Evolutionary conservation across 495 filamentous ascomycete genomes (phyloP), one percentile per base, ranked within the genome.

Genomic region (Daldinia decipiens): DNA sequence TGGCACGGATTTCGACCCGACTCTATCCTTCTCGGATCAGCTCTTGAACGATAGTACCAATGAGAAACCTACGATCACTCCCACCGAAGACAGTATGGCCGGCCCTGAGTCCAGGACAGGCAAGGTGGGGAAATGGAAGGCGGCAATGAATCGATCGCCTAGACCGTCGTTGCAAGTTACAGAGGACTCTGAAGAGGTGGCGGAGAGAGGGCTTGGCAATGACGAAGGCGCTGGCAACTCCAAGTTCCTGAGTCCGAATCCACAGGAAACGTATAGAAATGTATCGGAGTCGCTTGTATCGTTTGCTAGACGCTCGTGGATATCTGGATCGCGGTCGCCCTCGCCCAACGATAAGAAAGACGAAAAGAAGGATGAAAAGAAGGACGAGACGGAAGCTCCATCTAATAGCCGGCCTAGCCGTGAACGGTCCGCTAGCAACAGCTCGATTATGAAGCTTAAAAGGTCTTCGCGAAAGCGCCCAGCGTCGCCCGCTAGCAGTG

Each of bases 241-340:
- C 12, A 60, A 52, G n/a, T 51, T 63, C 34, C 43, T 70, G 15
- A 52, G 26, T 47, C 67, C 64, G 7, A 73, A 65, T 12, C 31
- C 71, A 11, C 43, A 75, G 45, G 79, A 83, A 26, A 68, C 74
- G 27, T 68, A 79, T 17, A 77, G 76, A 62, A 76, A 60, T 4
- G 86, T 90, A 73, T 89, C 89, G 5, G 89, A 88, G 45, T 87
- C 89, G 29, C 84, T 93, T 73, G 86, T 88, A 64, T 88, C 82
- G 65, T 84, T 92, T 69, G 88, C 90, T 12, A 86, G 86, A 67
- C 87, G 87, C 74, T 88, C 90, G 50, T 93, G 91, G 90, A 86
- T 86, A 13, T 80, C 86, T 8, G 80, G 85, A 9, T 89, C 88
- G 34, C 82, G 87, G 51, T 89, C 90, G 5, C 87, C 88, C 4